phyloP scores from a whole-genome alignment of 2,329 filamentous ascomycete species.

The Botrytis deweyae region DNA sequence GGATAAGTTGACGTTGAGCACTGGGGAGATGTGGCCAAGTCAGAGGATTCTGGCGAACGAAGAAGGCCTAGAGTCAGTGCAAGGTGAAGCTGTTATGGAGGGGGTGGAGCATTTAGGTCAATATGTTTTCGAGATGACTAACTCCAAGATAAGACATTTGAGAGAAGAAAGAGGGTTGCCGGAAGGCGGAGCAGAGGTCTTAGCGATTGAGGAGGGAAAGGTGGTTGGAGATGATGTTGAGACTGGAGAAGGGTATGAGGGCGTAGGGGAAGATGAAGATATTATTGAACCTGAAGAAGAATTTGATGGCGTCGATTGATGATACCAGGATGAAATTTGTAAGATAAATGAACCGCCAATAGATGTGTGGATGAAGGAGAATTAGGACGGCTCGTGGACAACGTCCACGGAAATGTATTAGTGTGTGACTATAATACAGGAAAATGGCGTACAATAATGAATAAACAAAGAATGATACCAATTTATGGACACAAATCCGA shows the following conservation, averaged over 20 bases:
- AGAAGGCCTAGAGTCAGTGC: conserved; percentile 47
- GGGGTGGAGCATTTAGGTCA: conserved; percentile 91
- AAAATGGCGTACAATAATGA: conserved; percentile 1
- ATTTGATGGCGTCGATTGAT: conserved; percentile 7
- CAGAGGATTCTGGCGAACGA: conserved; percentile 49
- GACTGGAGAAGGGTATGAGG: conserved; percentile 3
- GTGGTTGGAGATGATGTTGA: not conserved
- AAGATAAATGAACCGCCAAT: not conserved
- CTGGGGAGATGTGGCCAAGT: conserved; percentile 82
- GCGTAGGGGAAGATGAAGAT: not conserved
- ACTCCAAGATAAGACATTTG: conserved; percentile 42
- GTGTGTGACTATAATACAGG: not conserved
- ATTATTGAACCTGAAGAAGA: not conserved
- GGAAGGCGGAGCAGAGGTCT: not conserved
- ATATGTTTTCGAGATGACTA: conserved; percentile 96
- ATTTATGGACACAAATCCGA: not conserved
- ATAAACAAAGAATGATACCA: conserved; percentile 7
- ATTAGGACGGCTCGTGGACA: not conserved
- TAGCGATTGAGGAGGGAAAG: conserved; percentile 3
- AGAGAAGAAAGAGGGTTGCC: conserved; percentile 36
- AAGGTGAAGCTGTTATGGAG: conserved; percentile 72
- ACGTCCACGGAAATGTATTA: not conserved
- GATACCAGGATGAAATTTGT: not conserved
- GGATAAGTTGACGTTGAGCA: conserved; percentile 77
- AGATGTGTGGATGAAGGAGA: not conserved